phyloP scores from a whole-genome alignment of 805 yeast genomes.

The Candida sphagnicola region DNA sequence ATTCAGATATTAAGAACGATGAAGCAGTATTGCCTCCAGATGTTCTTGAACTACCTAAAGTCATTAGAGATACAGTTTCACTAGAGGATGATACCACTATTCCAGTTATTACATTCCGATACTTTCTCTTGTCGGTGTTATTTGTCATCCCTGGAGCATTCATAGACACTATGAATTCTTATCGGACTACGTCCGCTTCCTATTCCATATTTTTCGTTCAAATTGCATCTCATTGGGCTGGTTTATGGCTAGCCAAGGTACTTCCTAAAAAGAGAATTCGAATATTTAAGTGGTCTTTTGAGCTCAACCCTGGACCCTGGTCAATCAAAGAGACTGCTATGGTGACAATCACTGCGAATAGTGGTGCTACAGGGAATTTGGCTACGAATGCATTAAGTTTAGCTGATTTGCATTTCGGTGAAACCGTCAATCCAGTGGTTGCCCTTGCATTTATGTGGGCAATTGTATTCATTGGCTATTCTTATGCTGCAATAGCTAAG shows the following conservation, averaged over 20 bases:
- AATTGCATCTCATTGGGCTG: constrained; percentile 44
- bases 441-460: constrained; percentile 48
- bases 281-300: constrained; percentile 20
- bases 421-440: constrained; percentile 28
- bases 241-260: constrained; percentile 39
- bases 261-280: constrained; percentile 31
- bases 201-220: constrained; percentile 52
- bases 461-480: constrained; percentile 50
- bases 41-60: constrained; percentile 23
- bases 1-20: not conserved
- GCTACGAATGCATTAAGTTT: constrained; percentile 46
- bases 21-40: constrained; percentile 13
- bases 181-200: constrained; percentile 44
- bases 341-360: constrained; percentile 48
- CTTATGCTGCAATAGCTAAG: constrained; percentile 50
- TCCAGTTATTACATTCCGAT: constrained; percentile 37
- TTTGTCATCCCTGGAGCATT: constrained; percentile 41
- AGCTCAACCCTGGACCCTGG: constrained; percentile 55
- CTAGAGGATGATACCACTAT: constrained; percentile 35
- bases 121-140: constrained; percentile 27
- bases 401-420: constrained; percentile 42
- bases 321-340: constrained; percentile 50
- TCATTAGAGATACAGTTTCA: constrained; percentile 33
- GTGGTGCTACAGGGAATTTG: constrained; percentile 50
- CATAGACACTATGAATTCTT: constrained; percentile 39